Base-by-base conservation (phyloP, 1,284 basidiomycete species). In the Fomitiporia mediterranea region DNA sequence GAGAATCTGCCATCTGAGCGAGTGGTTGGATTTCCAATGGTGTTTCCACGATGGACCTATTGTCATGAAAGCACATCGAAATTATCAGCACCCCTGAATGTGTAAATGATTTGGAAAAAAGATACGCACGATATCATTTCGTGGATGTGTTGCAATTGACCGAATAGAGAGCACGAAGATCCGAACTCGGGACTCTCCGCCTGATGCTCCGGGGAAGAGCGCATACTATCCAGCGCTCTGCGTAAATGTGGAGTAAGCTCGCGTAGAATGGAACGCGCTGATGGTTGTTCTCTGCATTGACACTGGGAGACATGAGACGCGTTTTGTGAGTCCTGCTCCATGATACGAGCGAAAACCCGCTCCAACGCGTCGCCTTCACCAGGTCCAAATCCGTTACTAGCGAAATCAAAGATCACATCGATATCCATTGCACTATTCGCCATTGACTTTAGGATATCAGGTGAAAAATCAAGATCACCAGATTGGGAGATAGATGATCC, bases 201-300 rank as follows among this genome's bases (percentile, higher is more conserved):
- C 7, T 50, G 48, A 30, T 59, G 57, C 25, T 55, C 57, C 19
- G 57, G 57, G 9, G 53, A 34, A 11, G 57, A 39, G n/a, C 40
- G 30, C 13, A 59, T 25, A 7, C 42, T 53, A 23, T 55, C 53
- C 5, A 59, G 48, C 2, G 57, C 57, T 30, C 53, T 35, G 8
- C 48, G 46, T 27, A 59, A 34, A 28, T 59, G 48, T 39, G 57
- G 57, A 19, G 53, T 53, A 27, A 59, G 53, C 23, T 55, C 53
- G 37, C 55, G 39, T 17, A 59, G 23, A 15, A 51, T 35, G 19
- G 57, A 55, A 37, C 51, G 52, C 4, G 53, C 53, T 9, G 48
- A 51, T 13, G 53, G 54, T 13, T 51, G 49, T 34, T 55, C 50
- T 37, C 51, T 50, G 42, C 57, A 58, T 32, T 55, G 27, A 17